A percentile compares a stretch with the other conserved stretches of the same genome.
These are phyloP conservation scores for Pseudogymnoascus sp. DNA, from an alignment of 2,329 filamentous ascomycete genomes.

Conservation along the genomic window DNA sequence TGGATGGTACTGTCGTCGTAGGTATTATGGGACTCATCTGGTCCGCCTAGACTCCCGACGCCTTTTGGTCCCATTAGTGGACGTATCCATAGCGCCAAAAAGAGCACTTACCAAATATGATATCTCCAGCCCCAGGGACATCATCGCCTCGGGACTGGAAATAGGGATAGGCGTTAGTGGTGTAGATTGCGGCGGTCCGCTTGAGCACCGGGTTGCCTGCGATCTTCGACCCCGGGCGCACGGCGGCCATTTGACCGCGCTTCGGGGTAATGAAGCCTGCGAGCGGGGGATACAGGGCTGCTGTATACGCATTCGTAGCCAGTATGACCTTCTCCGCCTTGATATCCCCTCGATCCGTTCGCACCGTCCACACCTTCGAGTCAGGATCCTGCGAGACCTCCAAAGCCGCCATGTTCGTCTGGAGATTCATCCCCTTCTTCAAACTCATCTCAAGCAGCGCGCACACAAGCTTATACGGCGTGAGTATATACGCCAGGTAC, in stretches of 20 bases:
- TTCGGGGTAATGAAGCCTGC: conserved; percentile 39
- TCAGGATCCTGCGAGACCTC: conserved; percentile 17
- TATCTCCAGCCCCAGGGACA: conserved; percentile 31
- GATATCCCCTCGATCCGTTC: conserved; percentile 38
- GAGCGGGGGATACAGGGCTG: conserved; percentile 36
- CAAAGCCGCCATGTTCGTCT: conserved; percentile 22
- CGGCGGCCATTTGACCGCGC: conserved; percentile 43
- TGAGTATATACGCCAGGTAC: conserved; percentile 35
- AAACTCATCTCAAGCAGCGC: conserved; percentile 22
- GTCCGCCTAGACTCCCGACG: conserved; percentile 35
- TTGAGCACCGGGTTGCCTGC: conserved; percentile 25
- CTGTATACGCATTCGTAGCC: conserved; percentile 48
- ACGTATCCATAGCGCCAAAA: neutral
- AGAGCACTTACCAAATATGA: conserved; percentile 41
- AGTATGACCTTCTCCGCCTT: conserved; percentile 38
- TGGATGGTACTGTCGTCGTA: conserved; percentile 39
- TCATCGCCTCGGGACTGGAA: neutral
- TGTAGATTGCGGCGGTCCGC: conserved; percentile 22
- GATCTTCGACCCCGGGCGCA: conserved; percentile 28
- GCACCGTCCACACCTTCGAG: conserved; percentile 35
- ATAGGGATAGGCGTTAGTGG: neutral
- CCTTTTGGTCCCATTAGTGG: conserved; percentile 14
- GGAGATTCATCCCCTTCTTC: conserved; percentile 14
- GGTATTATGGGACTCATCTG: conserved; percentile 32
- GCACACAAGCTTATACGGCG: conserved; percentile 21